phyloP scores from a whole-genome alignment of 2,329 filamentous ascomycete genomes.

The Calonectria pseudoreteaudii region DNA sequence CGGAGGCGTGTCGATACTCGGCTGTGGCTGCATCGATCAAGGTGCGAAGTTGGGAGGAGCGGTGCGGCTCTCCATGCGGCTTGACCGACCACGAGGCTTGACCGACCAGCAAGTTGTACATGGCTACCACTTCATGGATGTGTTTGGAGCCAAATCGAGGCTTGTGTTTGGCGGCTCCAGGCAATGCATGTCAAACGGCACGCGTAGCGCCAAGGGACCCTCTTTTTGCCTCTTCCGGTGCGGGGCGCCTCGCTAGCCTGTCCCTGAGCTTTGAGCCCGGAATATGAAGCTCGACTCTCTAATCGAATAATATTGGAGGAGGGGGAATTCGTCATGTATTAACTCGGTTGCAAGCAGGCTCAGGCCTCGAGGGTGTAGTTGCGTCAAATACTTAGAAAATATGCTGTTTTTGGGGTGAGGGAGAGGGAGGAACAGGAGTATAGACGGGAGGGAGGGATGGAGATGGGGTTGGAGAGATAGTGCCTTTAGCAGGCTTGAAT shows the following conservation, averaged over 20 bases:
- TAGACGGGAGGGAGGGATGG: neutral
- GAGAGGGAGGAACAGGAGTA: neutral
- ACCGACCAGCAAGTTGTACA: neutral
- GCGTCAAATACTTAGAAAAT: neutral
- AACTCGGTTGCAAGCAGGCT: neutral
- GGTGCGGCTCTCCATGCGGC: conserved; percentile 17
- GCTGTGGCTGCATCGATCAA: conserved; percentile 12
- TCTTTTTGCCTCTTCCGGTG: conserved; percentile 10
- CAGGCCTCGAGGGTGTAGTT: neutral
- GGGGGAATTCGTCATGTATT: neutral
- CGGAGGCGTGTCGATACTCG: conserved; percentile 6
- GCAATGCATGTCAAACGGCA: conserved; percentile 31
- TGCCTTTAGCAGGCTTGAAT: neutral
- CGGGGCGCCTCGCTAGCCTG: conserved; percentile 31
- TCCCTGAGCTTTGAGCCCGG: conserved; percentile 39
- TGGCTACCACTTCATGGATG: conserved; percentile 1
- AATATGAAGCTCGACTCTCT: conserved; percentile 29
- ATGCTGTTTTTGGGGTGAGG: neutral
- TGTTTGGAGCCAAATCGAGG: conserved; percentile 14
- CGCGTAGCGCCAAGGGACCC: conserved; percentile 19
- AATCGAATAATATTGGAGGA: conserved; percentile 18
- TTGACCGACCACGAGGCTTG: neutral
- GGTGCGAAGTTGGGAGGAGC: neutral
- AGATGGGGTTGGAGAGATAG: neutral
- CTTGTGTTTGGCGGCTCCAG: conserved; percentile 24